Evolutionary conservation across 345 rosid species (phyloP).

Genomic region (Fremontodendron californicum): DNA sequence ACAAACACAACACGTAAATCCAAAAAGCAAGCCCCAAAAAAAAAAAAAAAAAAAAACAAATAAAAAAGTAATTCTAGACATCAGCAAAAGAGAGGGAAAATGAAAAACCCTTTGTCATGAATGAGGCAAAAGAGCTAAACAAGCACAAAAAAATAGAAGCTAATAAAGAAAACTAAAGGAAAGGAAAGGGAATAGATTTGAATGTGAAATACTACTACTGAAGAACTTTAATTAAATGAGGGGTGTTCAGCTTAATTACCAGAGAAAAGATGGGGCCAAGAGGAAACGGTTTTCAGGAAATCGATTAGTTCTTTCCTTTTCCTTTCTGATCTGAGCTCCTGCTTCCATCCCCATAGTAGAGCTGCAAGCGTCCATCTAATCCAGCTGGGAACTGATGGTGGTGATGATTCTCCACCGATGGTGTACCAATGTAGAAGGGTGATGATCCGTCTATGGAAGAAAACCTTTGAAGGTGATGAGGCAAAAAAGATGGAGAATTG

Average conservation of each 20-base stretch:
- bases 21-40: conserved; percentile 22
- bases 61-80: background rate
- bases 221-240: background rate
- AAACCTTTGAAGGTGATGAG: conserved; percentile 69
- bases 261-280: conserved; percentile 28
- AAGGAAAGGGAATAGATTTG: background rate
- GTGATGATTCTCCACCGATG: conserved; percentile 61
- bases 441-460: conserved; percentile 54
- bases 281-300: conserved; percentile 11
- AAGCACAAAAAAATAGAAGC: background rate
- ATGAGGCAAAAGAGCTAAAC: background rate
- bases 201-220: background rate
- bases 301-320: conserved; percentile 68
- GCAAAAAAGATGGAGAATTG: conserved; percentile 87
- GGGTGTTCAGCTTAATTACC: conserved; percentile 39
- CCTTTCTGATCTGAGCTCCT: conserved; percentile 75
- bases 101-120: background rate
- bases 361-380: conserved; percentile 59
- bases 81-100: too few species aligned
- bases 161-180: background rate
- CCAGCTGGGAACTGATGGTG: conserved; percentile 67
- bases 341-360: conserved; percentile 69
- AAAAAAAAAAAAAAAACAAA: too few species aligned
- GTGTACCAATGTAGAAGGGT: conserved; percentile 68
- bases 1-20: conserved; percentile 26